A percentile compares a stretch with the other conserved stretches of the same genome.
phyloP scores from a whole-genome alignment of 192 early-diverging fungal species.

The Coemansia sp. region DNA sequence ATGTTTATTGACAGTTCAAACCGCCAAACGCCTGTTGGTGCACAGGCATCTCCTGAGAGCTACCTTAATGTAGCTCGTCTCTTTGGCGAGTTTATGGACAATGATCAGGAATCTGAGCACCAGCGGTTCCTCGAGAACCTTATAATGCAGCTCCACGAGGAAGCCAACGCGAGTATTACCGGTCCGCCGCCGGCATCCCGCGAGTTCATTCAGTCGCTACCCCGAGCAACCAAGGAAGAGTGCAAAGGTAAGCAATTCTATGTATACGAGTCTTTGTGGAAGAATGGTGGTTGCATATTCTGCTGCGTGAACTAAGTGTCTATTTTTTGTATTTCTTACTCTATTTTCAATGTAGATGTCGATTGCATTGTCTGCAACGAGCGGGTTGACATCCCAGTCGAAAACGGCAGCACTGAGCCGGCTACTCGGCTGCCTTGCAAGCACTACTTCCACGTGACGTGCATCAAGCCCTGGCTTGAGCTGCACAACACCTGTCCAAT shows the following conservation, averaged over 20 bases:
- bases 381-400: slow-evolving; percentile 2
- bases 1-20: slow-evolving; percentile 29
- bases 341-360: slow-evolving; percentile 5
- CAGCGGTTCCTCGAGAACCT: slow-evolving; percentile 42
- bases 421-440: slow-evolving; percentile 38
- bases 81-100: slow-evolving; percentile 40
- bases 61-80: slow-evolving; percentile 37
- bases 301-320: no score
- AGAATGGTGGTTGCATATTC: no score
- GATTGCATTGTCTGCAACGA: slow-evolving; percentile 41
- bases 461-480: slow-evolving; percentile 50
- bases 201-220: slow-evolving; percentile 40
- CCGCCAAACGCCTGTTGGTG: slow-evolving; percentile 36
- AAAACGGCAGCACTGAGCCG: slow-evolving; percentile 2
- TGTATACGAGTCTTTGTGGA: background rate
- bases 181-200: slow-evolving; percentile 50
- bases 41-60: slow-evolving; percentile 33
- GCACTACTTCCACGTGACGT: slow-evolving; percentile 36
- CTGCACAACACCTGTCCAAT: slow-evolving; percentile 54
- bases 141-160: slow-evolving; percentile 43
- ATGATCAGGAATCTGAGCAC: slow-evolving; percentile 26
- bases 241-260: slow-evolving; percentile 16
- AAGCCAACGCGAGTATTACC: slow-evolving; percentile 27
- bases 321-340: background rate
- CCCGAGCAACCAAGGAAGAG: slow-evolving; percentile 9